Percentiles rank a stretch among this genome's conserved stretches.
These are phyloP conservation scores for Pythium dissimile DNA, from an alignment of 352 stramenopile genomes.

Conservation along the genomic window DNA sequence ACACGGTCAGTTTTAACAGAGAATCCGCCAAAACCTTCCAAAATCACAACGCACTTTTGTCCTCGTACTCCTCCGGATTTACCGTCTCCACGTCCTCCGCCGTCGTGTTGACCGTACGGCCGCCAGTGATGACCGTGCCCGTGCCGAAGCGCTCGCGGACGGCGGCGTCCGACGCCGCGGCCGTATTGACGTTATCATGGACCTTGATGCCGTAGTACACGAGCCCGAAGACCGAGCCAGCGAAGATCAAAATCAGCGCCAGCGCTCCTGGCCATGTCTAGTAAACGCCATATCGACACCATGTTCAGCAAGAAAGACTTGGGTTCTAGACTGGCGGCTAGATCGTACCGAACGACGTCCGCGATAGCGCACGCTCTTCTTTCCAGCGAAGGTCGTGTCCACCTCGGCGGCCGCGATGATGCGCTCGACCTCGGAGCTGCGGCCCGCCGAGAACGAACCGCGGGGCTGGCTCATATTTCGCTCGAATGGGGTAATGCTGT, in stretches of 20 bases:
- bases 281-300: not conserved
- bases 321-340: too few relatives aligned
- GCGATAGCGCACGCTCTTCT: conserved; percentile 63
- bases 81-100: conserved; percentile 47
- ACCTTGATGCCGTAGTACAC: conserved; percentile 73
- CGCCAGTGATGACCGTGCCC: conserved; percentile 66
- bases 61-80: conserved; percentile 71
- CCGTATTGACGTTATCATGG: conserved; percentile 53
- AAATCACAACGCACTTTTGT: conserved; percentile 32
- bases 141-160: conserved; percentile 47
- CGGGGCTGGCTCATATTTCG: conserved; percentile 25
- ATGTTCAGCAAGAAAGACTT: too few relatives aligned
- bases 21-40: not conserved
- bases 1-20: not conserved
- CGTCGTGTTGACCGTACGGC: conserved; percentile 31
- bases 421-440: conserved; percentile 76
- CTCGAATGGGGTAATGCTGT: not conserved
- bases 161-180: conserved; percentile 43
- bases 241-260: conserved; percentile 50
- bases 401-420: conserved; percentile 79
- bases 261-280: conserved; percentile 80
- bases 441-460: conserved; percentile 39
- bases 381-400: conserved; percentile 76
- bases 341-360: conserved; percentile 59
- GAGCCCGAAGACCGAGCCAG: conserved; percentile 59